Evolutionary conservation across 2,329 filamentous ascomycete genomes (phyloP), one percentile per base, ranked within the genome.

Genomic region (Colletotrichum liriopes): DNA sequence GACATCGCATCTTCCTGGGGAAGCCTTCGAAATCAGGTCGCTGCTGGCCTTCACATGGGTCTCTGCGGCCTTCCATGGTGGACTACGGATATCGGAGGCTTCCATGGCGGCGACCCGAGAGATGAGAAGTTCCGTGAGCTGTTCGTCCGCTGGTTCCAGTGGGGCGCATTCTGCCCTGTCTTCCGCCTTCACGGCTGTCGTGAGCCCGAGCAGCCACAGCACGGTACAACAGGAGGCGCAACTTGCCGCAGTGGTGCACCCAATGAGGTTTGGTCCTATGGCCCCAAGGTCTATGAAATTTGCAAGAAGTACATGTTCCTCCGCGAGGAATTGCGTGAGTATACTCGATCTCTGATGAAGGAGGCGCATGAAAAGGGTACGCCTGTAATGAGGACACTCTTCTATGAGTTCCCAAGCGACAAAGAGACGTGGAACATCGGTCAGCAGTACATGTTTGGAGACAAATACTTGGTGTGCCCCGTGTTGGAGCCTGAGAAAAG

Each of bases 31-130:
- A 86, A 88, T 70, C 90, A 93, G 77, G 81, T 93, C 2, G 84
- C 89, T 0, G 91, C 91, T 0, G 91, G 91, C 0, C 81, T 93
- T 26, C 91, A 91, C 77, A 92, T 92, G 88, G 91, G 90, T 0
- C 80, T 93, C 5, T 84, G 89, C 0, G 91, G 91, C 0, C 84
- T 93, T 12, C 86, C 90, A 0, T 92, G 90, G 90, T 93, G 90
- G 89, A 93, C 91, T 0, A 93, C 91, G 0, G 91, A 93, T 75
- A 93, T 93, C 64, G 91, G 91, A 1, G 91, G 91, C 0, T 93
- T 93, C 76, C 91, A 93, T 76, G 91, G 91, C 6, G 91, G 91
- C 0, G 84, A 91, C 72, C 89, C 90, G 0, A 78, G 82, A 1
- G 86, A 91, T 58, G 79, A 82, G 1, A 82, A 76, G 0, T 93